Conservation (phyloP, 176 grass and related monocot species). For the Oryza australiensis region DNA sequence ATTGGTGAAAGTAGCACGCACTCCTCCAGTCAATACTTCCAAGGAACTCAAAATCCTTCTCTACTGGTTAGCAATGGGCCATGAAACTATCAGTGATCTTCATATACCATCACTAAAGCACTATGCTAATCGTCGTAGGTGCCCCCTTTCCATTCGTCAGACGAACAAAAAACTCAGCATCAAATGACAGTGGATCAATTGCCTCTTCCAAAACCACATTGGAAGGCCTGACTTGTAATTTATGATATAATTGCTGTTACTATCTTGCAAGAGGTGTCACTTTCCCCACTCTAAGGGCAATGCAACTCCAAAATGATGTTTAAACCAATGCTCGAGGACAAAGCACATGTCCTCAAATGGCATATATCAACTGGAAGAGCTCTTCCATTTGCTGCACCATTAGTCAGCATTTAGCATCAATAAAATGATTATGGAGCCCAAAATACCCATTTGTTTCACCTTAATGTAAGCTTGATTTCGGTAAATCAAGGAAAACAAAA, state of each 20-base stretch:
- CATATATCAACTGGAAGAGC: constrained; percentile 29
- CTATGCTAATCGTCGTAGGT: constrained; percentile 35
- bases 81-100: constrained; percentile 30
- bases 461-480: constrained; percentile 49
- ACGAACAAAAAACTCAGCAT: constrained; percentile 20
- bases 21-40: constrained; percentile 36
- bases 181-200: neutral
- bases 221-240: constrained; percentile 31
- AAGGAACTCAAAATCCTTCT: constrained; percentile 33
- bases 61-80: constrained; percentile 37
- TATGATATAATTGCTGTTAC: constrained; percentile 31
- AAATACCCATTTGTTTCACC: constrained; percentile 46
- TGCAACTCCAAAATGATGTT: constrained; percentile 29
- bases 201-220: constrained; percentile 38
- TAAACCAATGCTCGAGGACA: constrained; percentile 37
- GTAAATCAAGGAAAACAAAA: constrained; percentile 57
- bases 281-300: constrained; percentile 36
- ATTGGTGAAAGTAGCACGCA: constrained; percentile 16
- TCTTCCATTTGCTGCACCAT: constrained; percentile 19
- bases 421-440: constrained; percentile 32
- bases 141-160: constrained; percentile 23
- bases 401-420: constrained; percentile 31
- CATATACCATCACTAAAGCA: constrained; percentile 32
- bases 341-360: constrained; percentile 29
- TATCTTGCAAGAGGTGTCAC: constrained; percentile 29